phyloP scores from a whole-genome alignment of 768 basidiomycete genomes.

The Pleurotus cornucopiae region DNA sequence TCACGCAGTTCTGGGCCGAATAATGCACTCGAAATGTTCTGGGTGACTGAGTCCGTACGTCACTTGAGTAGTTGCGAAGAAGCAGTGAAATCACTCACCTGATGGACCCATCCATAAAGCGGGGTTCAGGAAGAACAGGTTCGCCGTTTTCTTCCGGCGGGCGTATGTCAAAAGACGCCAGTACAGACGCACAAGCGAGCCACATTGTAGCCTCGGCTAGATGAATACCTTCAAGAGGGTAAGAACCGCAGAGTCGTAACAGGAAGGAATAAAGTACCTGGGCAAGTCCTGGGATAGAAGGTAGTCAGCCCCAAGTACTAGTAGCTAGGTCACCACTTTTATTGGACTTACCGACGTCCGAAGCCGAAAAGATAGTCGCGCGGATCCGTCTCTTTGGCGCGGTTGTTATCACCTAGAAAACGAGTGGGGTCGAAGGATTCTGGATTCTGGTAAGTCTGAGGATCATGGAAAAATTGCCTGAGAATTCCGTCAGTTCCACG shows the following conservation, averaged over 20 bases:
- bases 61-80: neutral
- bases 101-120: constrained; percentile 9
- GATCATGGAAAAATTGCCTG: constrained; percentile 53
- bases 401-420: constrained; percentile 21
- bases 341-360: constrained; percentile 16
- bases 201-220: constrained; percentile 24
- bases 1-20: neutral
- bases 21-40: neutral
- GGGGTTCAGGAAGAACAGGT: constrained; percentile 11
- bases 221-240: constrained; percentile 17
- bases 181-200: constrained; percentile 12
- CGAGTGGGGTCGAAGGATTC: constrained; percentile 44
- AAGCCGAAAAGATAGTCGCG: constrained; percentile 18
- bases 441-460: constrained; percentile 43
- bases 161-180: constrained; percentile 17
- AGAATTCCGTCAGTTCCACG: neutral
- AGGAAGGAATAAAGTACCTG: neutral
- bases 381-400: constrained; percentile 13
- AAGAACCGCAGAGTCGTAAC: neutral
- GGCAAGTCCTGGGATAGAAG: neutral
- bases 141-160: constrained; percentile 11
- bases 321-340: too few relatives aligned
- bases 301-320: too few relatives aligned
- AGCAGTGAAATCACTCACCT: constrained; percentile 3
- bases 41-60: neutral